A percentile compares a stretch with the other conserved stretches of the same genome.
Evolutionary conservation across 1,139 yeast species (phyloP).

Genomic region (Debaryomyces singareniensis): DNA sequence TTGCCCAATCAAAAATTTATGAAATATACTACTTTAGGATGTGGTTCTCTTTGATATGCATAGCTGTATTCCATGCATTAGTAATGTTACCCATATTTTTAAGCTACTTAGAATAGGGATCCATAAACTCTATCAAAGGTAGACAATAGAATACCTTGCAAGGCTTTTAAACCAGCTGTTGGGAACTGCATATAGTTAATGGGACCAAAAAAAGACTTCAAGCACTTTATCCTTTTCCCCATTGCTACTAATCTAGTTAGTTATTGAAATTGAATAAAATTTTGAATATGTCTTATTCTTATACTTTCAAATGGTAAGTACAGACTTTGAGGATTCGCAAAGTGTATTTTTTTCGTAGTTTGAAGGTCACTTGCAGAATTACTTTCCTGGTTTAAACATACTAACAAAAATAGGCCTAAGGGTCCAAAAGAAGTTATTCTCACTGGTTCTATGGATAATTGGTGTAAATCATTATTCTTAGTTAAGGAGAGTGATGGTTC

Average conservation of each 20-base stretch:
- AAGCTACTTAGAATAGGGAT: constrained; percentile 49
- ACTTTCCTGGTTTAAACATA: too few relatives aligned
- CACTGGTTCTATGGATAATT: constrained; percentile 73
- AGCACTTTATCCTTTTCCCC: too few relatives aligned
- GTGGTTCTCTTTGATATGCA: constrained; percentile 82
- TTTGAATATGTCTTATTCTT: constrained; percentile 17
- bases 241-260: too few relatives aligned
- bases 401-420: constrained; percentile 47
- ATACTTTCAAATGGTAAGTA: constrained; percentile 26
- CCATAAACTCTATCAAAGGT: too few relatives aligned
- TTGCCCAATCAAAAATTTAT: constrained; percentile 79
- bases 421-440: constrained; percentile 70
- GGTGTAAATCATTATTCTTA: constrained; percentile 57
- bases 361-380: too few relatives aligned
- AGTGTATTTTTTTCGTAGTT: too few relatives aligned
- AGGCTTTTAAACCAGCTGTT: background rate
- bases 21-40: constrained; percentile 89
- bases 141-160: background rate
- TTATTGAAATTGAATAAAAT: too few relatives aligned
- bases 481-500: constrained; percentile 56
- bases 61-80: constrained; percentile 76
- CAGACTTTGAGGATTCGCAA: background rate
- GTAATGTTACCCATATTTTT: constrained; percentile 72
- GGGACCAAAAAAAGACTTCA: background rate
- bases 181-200: background rate